These are phyloP conservation scores for Aspergillus campestris DNA, from an alignment of 495 filamentous ascomycete genomes.

Conservation along the genomic window DNA sequence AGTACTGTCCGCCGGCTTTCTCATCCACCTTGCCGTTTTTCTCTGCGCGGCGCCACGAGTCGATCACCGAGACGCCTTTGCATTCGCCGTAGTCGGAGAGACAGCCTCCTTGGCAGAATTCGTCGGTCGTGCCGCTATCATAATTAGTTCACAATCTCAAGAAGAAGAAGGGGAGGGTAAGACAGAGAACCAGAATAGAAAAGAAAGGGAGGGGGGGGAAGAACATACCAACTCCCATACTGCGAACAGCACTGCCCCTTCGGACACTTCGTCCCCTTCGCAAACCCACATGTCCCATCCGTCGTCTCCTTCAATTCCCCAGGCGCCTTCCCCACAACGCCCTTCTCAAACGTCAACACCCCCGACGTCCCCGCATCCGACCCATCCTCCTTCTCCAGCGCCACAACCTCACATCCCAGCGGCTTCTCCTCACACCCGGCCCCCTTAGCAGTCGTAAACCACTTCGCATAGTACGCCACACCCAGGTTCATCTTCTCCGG, in stretches of 20 bases:
- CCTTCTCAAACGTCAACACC: constrained; percentile 47
- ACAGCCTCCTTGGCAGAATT: constrained; percentile 30
- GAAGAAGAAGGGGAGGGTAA: not conserved
- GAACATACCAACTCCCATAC: constrained; percentile 31
- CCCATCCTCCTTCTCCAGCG: constrained; percentile 58
- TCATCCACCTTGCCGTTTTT: constrained; percentile 49
- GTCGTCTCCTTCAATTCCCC: constrained; percentile 39
- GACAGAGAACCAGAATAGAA: not conserved
- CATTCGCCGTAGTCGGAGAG: constrained; percentile 35
- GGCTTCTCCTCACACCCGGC: constrained; percentile 36
- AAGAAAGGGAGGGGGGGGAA: too few species aligned
- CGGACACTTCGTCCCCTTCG: constrained; percentile 23
- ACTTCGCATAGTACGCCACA: constrained; percentile 69
- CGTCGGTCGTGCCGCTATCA: constrained; percentile 21
- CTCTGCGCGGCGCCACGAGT: constrained; percentile 42
- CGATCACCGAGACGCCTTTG: constrained; percentile 30
- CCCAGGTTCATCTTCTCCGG: constrained; percentile 59
- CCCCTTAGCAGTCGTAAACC: constrained; percentile 52
- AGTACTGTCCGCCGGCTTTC: constrained; percentile 56
- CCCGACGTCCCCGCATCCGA: constrained; percentile 55
- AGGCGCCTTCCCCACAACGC: constrained; percentile 39
- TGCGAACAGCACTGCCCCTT: constrained; percentile 28
- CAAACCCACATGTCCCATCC: constrained; percentile 25
- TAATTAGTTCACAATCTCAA: not conserved
- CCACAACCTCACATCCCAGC: constrained; percentile 53